Base-by-base conservation (phyloP, 78 protist species). In the Dictyostelium capitatum region DNA sequence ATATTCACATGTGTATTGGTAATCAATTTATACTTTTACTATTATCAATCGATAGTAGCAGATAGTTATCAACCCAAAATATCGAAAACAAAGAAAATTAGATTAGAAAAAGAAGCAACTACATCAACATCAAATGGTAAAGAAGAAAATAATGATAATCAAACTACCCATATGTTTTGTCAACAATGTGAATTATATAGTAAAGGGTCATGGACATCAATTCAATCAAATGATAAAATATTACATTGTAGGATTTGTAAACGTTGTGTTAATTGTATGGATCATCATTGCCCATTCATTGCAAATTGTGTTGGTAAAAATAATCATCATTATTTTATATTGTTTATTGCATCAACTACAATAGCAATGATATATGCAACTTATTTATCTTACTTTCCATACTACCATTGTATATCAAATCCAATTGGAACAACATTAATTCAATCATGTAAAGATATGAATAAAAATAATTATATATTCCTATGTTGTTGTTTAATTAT, bases 231-330 rank as follows among this genome's bases (percentile, higher is more conserved):
- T 14, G 19, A 12, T 15, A 69, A 51, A 53, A 74, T 83, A 56
- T 50, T 43, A 28, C 92, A 85, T 75, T 85, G 92, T 48, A 72
- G 46, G 30, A 75, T 85, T 6, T 85, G 92, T 59, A 85, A 85
- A 30, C 41, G 92, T 56, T 85, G 92, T 41, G 17, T 30, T 25
- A 54, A 75, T 47, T n/a, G 23, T 2, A 85, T 85, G 83, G 92
- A 85, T 62, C 92, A 85, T 59, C 92, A 85, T 48, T 85, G 92
- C 48, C 92, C 92, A 14, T 85, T 74, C 28, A 50, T 78, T 28
- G 9, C 48, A 8, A 85, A 73, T 25, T 85, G 92, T 75, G 82
- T 85, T 11, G 83, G 92, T 43, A 43, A 6, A 2, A 41, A 53
- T 12, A 85, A 85, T 51, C 83, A 75, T 25, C 59, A 46, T n/a